These are phyloP conservation scores for Xylaria sp. DNA, from an alignment of 2,329 filamentous ascomycete species.

Conservation along the genomic window DNA sequence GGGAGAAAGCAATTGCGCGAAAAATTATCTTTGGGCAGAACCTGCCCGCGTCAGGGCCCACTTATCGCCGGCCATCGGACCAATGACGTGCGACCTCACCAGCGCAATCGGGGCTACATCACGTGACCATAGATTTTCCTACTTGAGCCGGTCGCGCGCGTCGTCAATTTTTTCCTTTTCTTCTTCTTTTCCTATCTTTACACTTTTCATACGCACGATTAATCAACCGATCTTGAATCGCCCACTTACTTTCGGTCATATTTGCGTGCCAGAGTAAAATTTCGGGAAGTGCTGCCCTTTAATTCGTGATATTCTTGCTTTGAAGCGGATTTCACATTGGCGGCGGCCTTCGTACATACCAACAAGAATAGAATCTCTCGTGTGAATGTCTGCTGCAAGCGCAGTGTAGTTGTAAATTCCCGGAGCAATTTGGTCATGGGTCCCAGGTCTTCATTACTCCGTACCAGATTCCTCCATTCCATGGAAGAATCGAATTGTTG, in stretches of 20 bases:
- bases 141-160: background rate
- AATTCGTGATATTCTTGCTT: slow-evolving; percentile 20
- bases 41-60: background rate
- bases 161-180: background rate
- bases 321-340: slow-evolving; percentile 23
- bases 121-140: slow-evolving; percentile 13
- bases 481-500: background rate
- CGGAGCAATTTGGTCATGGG: too few relatives aligned
- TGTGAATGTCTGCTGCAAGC: background rate
- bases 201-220: slow-evolving; percentile 49
- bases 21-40: background rate
- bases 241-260: slow-evolving; percentile 54
- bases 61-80: background rate
- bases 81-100: background rate
- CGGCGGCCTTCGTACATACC: slow-evolving; percentile 30
- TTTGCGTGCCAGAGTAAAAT: slow-evolving; percentile 52
- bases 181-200: slow-evolving; percentile 36
- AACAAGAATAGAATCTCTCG: background rate
- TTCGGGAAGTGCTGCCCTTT: slow-evolving; percentile 27
- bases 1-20: background rate
- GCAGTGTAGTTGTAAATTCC: background rate
- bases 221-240: slow-evolving; percentile 54
- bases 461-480: background rate
- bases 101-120: background rate
- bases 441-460: too few relatives aligned